phyloP scores from a whole-genome alignment of 2,329 filamentous ascomycete genomes.

The Aspergillus thermomutatus region DNA sequence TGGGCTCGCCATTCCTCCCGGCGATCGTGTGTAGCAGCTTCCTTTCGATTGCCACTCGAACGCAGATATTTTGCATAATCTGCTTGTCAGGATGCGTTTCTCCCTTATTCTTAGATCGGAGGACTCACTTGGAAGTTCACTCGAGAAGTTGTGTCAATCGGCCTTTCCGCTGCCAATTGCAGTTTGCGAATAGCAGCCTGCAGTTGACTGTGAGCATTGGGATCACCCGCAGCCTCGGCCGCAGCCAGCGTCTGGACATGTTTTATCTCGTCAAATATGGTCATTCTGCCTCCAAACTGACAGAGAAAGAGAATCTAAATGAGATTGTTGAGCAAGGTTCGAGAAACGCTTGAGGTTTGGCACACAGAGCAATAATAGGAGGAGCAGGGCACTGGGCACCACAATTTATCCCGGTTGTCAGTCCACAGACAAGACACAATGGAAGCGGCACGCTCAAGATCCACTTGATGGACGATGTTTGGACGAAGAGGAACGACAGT shows the following conservation, averaged over 20 bases:
- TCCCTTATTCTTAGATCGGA: too few species aligned
- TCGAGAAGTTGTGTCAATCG: slow-evolving; percentile 14
- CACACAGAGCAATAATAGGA: too few species aligned
- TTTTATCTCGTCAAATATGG: slow-evolving; percentile 3
- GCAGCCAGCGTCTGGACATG: slow-evolving; percentile 5
- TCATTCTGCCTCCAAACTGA: not conserved
- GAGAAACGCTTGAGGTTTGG: too few species aligned
- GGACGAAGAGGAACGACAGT: too few species aligned
- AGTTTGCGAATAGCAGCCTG: slow-evolving; percentile 12
- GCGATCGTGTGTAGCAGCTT: slow-evolving; percentile 9
- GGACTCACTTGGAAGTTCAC: slow-evolving; percentile 13
- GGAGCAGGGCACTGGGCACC: too few species aligned
- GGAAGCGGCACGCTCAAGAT: too few species aligned
- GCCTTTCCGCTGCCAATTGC: slow-evolving; percentile 13
- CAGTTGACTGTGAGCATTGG: slow-evolving; percentile 9
- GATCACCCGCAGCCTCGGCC: slow-evolving; percentile 8
- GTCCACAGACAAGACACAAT: too few species aligned
- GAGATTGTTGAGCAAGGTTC: too few species aligned
- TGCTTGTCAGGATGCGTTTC: slow-evolving; percentile 1
- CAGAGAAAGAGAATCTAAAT: too few species aligned
- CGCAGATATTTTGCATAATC: slow-evolving; percentile 19
- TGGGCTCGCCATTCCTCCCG: not conserved
- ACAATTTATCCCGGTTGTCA: too few species aligned
- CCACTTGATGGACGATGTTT: too few species aligned
- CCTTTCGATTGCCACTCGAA: slow-evolving; percentile 11